Evolutionary conservation across 257 asterid species (phyloP).

Genomic region (Jacaranda mimosifolia): DNA sequence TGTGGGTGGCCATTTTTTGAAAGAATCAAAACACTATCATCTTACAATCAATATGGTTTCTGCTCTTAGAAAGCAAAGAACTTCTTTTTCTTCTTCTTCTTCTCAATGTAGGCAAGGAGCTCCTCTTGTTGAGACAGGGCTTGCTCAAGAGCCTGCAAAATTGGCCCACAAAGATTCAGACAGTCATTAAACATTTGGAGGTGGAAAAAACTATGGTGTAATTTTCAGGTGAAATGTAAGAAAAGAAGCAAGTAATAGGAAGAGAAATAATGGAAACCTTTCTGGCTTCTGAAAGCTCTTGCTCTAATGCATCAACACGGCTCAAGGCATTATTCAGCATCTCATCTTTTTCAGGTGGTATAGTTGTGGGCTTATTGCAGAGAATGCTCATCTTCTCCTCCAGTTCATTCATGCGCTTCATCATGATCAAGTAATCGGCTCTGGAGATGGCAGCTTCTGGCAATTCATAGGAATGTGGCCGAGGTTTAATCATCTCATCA

Average conservation of each 20-base stretch:
- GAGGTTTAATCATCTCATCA: slow-evolving; percentile 59
- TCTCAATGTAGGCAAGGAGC: slow-evolving; percentile 75
- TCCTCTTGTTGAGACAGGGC: slow-evolving; percentile 75
- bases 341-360: slow-evolving; percentile 90
- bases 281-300: slow-evolving; percentile 76
- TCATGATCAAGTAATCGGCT: slow-evolving; percentile 79
- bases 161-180: neutral
- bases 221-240: neutral
- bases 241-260: neutral
- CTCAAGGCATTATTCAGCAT: slow-evolving; percentile 67
- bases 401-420: slow-evolving; percentile 90
- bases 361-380: slow-evolving; percentile 56
- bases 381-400: slow-evolving; percentile 74
- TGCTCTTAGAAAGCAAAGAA: slow-evolving; percentile 69
- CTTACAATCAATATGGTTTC: slow-evolving; percentile 19
- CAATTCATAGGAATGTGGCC: slow-evolving; percentile 43
- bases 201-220: neutral
- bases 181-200: neutral
- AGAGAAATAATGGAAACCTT: slow-evolving; percentile 50
- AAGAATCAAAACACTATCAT: slow-evolving; percentile 10
- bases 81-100: slow-evolving; percentile 91
- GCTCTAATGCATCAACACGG: slow-evolving; percentile 77
- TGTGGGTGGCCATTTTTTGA: slow-evolving; percentile 26
- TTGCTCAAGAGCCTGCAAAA: slow-evolving; percentile 73
- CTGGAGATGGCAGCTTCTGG: slow-evolving; percentile 63